Percentiles rank a stretch among this genome's conserved stretches.
phyloP scores from a whole-genome alignment of 768 basidiomycete genomes.

The Lactarius deliciosus region DNA sequence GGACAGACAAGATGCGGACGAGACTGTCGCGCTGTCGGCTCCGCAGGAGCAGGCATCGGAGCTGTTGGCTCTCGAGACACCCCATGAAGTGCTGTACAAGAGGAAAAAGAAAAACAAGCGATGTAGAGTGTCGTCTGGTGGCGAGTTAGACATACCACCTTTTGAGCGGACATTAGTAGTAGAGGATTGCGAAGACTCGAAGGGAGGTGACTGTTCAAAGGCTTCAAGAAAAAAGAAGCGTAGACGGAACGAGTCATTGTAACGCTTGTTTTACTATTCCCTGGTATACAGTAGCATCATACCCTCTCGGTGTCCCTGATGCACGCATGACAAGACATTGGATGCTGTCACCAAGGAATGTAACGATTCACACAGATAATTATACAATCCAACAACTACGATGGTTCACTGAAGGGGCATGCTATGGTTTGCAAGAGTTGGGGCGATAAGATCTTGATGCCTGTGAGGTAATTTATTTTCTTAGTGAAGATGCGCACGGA shows the following conservation, averaged over 20 bases:
- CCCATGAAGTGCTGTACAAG: slow-evolving; percentile 1
- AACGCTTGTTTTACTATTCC: not conserved
- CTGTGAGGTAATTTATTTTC: not conserved
- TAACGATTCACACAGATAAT: slow-evolving; percentile 25
- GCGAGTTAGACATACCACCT: slow-evolving; percentile 1
- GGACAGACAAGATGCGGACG: not conserved
- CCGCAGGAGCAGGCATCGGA: not conserved
- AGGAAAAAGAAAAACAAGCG: slow-evolving; percentile 24
- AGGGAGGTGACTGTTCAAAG: not conserved
- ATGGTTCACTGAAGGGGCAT: slow-evolving; percentile 23
- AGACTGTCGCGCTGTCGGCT: not conserved
- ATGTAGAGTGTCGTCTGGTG: not conserved
- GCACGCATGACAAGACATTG: not conserved
- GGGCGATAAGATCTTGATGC: slow-evolving; percentile 23
- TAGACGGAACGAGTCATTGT: slow-evolving; percentile 13
- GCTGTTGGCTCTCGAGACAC: not conserved
- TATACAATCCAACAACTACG: slow-evolving; percentile 30
- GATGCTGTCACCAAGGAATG: slow-evolving; percentile 5
- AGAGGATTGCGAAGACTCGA: not conserved
- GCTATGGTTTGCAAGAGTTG: slow-evolving; percentile 21
- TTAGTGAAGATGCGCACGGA: not conserved
- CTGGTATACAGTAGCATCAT: slow-evolving; percentile 1
- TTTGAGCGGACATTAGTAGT: slow-evolving; percentile 10
- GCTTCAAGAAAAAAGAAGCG: slow-evolving; percentile 20
- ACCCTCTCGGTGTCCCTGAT: slow-evolving; percentile 1